A percentile compares a stretch with the other conserved stretches of the same genome.
Conservation (phyloP, 1,284 basidiomycete genomes). For the Cystobasidiaceae sp. region DNA sequence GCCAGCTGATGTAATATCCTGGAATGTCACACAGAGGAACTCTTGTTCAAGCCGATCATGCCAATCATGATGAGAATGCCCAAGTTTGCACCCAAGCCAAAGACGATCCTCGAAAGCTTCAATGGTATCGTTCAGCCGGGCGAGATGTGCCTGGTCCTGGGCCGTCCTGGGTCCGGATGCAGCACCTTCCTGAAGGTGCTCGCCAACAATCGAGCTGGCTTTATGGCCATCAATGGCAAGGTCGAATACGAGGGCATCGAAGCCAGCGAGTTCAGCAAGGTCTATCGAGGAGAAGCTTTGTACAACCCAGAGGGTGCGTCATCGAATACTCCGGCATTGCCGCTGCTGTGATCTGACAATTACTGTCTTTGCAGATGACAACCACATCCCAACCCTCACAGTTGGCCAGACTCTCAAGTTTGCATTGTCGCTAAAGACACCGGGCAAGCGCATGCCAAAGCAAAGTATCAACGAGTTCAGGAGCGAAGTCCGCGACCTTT, state of each 20-base stretch:
- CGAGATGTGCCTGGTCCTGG: slow-evolving; percentile 56
- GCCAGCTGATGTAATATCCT: neutral
- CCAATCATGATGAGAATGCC: slow-evolving; percentile 41
- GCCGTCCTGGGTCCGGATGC: slow-evolving; percentile 49
- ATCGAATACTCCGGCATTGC: slow-evolving; percentile 36
- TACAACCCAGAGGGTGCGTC: slow-evolving; percentile 38
- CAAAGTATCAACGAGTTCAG: slow-evolving; percentile 52
- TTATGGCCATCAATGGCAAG: slow-evolving; percentile 51
- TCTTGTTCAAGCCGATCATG: slow-evolving; percentile 56
- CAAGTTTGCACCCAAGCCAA: slow-evolving; percentile 39
- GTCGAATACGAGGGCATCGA: slow-evolving; percentile 57
- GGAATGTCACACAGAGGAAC: slow-evolving; percentile 48
- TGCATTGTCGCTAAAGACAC: slow-evolving; percentile 54
- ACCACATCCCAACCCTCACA: slow-evolving; percentile 59
- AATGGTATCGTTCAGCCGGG: slow-evolving; percentile 68
- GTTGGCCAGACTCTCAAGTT: slow-evolving; percentile 57
- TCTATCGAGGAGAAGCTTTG: slow-evolving; percentile 64
- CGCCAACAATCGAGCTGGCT: slow-evolving; percentile 45
- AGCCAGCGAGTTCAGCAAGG: slow-evolving; percentile 52
- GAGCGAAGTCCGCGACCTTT: slow-evolving; percentile 53
- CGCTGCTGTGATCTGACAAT: slow-evolving; percentile 31
- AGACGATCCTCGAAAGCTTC: slow-evolving; percentile 52
- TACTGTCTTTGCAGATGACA: slow-evolving; percentile 50
- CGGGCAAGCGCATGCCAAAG: slow-evolving; percentile 53
- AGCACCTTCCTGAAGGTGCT: slow-evolving; percentile 49